A percentile compares a stretch with the other conserved stretches of the same genome.
phyloP scores from a whole-genome alignment of 306 rosid species.

The Ceratonia siliqua region DNA sequence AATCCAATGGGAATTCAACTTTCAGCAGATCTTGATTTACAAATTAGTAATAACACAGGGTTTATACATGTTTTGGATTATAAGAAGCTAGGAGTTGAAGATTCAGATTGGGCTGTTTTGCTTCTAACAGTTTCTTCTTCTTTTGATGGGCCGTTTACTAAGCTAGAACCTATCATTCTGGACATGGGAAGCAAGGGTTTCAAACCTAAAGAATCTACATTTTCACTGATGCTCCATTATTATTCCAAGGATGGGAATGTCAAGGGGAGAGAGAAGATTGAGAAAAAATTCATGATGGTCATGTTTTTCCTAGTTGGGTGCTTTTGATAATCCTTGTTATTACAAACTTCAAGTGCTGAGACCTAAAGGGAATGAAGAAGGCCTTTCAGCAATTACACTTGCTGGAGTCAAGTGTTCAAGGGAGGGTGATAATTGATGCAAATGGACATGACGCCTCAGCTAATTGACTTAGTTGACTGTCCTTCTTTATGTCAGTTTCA shows the following conservation, averaged over 20 bases:
- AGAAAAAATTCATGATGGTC: conserved; percentile 70
- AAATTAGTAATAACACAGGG: conserved; percentile 65
- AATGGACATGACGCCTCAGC: too few species aligned
- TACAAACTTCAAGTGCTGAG: conserved; percentile 80
- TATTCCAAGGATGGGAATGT: conserved; percentile 76
- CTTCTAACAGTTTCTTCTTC: conserved; percentile 79
- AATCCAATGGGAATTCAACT: conserved; percentile 76
- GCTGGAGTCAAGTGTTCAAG: too few species aligned
- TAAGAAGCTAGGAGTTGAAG: conserved; percentile 69
- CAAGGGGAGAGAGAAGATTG: conserved; percentile 69
- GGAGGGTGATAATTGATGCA: too few species aligned
- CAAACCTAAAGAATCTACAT: conserved; percentile 82
- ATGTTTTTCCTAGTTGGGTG: conserved; percentile 80
- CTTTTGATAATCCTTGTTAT: conserved; percentile 79
- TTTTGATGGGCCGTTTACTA: conserved; percentile 75
- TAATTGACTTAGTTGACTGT: too few species aligned
- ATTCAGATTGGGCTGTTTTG: conserved; percentile 76
- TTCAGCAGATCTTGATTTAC: conserved; percentile 77
- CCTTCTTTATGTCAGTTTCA: too few species aligned
- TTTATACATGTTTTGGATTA: conserved; percentile 61
- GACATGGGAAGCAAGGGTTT: conserved; percentile 85
- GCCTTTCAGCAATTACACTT: conserved; percentile 71
- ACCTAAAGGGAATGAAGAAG: conserved; percentile 77
- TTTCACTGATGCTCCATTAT: conserved; percentile 82
- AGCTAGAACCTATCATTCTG: conserved; percentile 61